phyloP scores from a whole-genome alignment of 2,329 filamentous ascomycete species.

The Coniochaeta sp. region DNA sequence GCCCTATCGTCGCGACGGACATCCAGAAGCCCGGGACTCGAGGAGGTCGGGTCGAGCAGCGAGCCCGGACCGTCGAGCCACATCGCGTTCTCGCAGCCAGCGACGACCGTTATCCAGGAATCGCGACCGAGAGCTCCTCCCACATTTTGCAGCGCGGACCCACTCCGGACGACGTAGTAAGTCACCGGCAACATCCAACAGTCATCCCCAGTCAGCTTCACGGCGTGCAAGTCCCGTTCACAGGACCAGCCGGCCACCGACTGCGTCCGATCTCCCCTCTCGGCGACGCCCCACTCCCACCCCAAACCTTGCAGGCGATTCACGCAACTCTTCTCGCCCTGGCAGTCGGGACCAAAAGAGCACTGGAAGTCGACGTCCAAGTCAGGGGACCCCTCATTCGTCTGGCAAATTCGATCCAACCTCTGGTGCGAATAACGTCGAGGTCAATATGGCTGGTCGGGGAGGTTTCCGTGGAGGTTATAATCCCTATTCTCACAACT shows the following conservation, averaged over 20 bases:
- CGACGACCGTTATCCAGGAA: slow-evolving; percentile 4
- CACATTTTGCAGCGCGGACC: slow-evolving; percentile 10
- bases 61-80: slow-evolving; percentile 13
- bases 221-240: slow-evolving; percentile 12
- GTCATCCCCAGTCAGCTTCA: slow-evolving; percentile 15
- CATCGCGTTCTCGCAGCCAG: slow-evolving; percentile 18
- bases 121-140: slow-evolving; percentile 13
- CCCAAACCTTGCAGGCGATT: slow-evolving; percentile 8
- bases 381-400: slow-evolving; percentile 31
- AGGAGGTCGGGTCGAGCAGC: slow-evolving; percentile 13
- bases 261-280: slow-evolving; percentile 15
- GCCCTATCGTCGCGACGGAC: slow-evolving; percentile 16
- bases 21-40: slow-evolving; percentile 12
- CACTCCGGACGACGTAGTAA: slow-evolving; percentile 13
- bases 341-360: slow-evolving; percentile 7
- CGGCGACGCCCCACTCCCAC: slow-evolving; percentile 13
- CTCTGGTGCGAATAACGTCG: slow-evolving; percentile 41
- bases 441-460: slow-evolving; percentile 42
- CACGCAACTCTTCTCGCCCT: slow-evolving; percentile 5
- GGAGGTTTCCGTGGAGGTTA: slow-evolving; percentile 35
- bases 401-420: slow-evolving; percentile 27
- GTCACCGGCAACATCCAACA: slow-evolving; percentile 10
- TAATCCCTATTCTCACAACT: slow-evolving; percentile 31
- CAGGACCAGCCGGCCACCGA: slow-evolving; percentile 12
- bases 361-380: slow-evolving; percentile 20